Evolutionary conservation across 805 yeast species (phyloP), one percentile per base, ranked within the genome.

Genomic region (Saccharomycopsis synnaedendra): DNA sequence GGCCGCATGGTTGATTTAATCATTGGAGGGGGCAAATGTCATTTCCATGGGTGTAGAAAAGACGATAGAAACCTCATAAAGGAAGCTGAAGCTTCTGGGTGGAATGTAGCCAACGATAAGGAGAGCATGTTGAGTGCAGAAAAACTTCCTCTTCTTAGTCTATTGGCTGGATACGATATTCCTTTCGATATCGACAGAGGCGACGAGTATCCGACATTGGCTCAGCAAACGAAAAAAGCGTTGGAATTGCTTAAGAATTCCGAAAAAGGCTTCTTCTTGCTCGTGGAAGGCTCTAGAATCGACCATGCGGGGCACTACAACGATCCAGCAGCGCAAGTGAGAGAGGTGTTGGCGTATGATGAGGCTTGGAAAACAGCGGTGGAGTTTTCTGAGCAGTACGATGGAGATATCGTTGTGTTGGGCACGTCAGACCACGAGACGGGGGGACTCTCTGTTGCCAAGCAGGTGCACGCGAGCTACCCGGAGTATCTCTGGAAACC

Each of bases 271-370:
- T 88, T 89, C 63, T 88, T 89, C 67, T 63, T 89, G 50, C 62
- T 89, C 63, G 77, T 89, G 46, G 96, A 89, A 68, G 96, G 96
- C 19, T 85, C 95, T 4, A 75, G 96, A 63, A 88, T 89, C 58
- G 97, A 89, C 65, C 96, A 88, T 60, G 96, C 95, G 4, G 96
- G 96, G 41, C 97, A 89, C 65, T 80, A 75, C 57, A 88, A 89
- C 60, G 97, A 89, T 62, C 90, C 97, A 7, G 90, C 90, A 5
- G 95, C 96, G 5, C 96, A 88, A 66, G 95, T 85, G 4, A 74
- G 88, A 58, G 97, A 89, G 64, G 90, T 86, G 3, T 67, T 88
- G 56, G 96, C 94, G 1, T 89, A 79, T 62, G 95, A 85, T 61
- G 78, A 76, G 51, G 88, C 95, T 3, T 86, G 85, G 65, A 64